Conservation (phyloP, 2,329 filamentous ascomycete species). For the Neurospora crassa region DNA sequence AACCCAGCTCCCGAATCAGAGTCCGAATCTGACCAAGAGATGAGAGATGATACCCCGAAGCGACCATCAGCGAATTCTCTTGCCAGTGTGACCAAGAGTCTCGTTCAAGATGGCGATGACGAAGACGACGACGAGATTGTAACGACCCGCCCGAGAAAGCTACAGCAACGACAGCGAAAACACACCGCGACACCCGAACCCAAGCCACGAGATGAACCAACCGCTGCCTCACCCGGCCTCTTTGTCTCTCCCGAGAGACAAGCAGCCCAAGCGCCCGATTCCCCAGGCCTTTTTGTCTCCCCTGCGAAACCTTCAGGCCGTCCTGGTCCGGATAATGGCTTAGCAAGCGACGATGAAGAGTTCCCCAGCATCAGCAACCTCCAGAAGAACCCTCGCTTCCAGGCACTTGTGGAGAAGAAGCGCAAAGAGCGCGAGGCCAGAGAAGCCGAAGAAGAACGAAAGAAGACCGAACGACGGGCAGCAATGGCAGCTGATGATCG, state of each 20-base stretch:
- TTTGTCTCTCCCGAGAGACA: slow-evolving; percentile 13
- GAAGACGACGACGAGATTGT: slow-evolving; percentile 32
- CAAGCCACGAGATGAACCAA: slow-evolving; percentile 13
- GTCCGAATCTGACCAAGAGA: slow-evolving; percentile 22
- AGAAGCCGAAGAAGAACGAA: slow-evolving; percentile 49
- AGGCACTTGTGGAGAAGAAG: slow-evolving; percentile 65
- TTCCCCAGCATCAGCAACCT: slow-evolving; percentile 33
- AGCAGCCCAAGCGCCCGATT: slow-evolving; percentile 17
- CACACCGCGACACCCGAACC: slow-evolving; percentile 26
- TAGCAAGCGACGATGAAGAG: slow-evolving; percentile 36
- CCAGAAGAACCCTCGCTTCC: slow-evolving; percentile 47
- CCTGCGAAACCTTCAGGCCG: slow-evolving; percentile 19
- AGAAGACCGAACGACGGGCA: slow-evolving; percentile 34
- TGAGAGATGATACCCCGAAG: slow-evolving; percentile 25
- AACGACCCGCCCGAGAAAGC: slow-evolving; percentile 31
- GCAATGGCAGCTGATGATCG: slow-evolving; percentile 31
- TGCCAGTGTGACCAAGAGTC: slow-evolving; percentile 9
- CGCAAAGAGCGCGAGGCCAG: slow-evolving; percentile 62
- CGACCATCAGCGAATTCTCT: not conserved
- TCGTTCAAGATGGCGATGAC: slow-evolving; percentile 14
- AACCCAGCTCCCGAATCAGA: slow-evolving; percentile 17
- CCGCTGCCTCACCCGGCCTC: slow-evolving; percentile 16
- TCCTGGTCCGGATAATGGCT: slow-evolving; percentile 19
- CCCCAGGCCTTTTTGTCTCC: slow-evolving; percentile 17
- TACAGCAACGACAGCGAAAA: slow-evolving; percentile 24